These are phyloP conservation scores for Peronospora destructor DNA, from an alignment of 352 stramenopile genomes.

Conservation along the genomic window DNA sequence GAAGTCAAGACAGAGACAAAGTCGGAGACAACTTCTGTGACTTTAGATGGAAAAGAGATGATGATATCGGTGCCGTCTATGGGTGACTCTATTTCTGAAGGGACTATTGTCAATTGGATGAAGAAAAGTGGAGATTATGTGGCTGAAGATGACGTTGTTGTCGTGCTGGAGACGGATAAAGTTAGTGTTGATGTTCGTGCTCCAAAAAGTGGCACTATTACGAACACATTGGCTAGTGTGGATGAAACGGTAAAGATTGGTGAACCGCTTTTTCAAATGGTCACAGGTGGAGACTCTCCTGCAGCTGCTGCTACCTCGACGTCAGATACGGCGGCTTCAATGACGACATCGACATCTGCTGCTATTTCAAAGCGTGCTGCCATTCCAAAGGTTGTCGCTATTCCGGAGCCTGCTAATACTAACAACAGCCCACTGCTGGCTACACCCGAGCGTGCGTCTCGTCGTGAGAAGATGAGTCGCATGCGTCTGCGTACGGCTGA, in stretches of 20 bases:
- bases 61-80: slow-evolving; percentile 81
- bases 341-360: slow-evolving; percentile 14
- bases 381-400: slow-evolving; percentile 14
- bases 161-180: slow-evolving; percentile 98
- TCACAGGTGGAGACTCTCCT: slow-evolving; percentile 59
- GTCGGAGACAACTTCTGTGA: neutral
- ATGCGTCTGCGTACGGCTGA: slow-evolving; percentile 96
- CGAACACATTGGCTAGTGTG: slow-evolving; percentile 83
- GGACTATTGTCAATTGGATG: slow-evolving; percentile 94
- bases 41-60: slow-evolving; percentile 27
- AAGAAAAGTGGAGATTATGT: slow-evolving; percentile 91
- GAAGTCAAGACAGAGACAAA: slow-evolving; percentile 15
- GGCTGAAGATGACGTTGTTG: slow-evolving; percentile 92
- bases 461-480: slow-evolving; percentile 97
- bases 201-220: slow-evolving; percentile 80
- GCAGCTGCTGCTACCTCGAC: slow-evolving; percentile 23
- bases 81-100: slow-evolving; percentile 96
- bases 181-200: slow-evolving; percentile 87
- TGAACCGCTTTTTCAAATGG: slow-evolving; percentile 87
- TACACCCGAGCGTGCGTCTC: slow-evolving; percentile 41
- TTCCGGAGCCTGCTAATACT: slow-evolving; percentile 16
- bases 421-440: slow-evolving; percentile 45
- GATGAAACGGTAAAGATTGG: slow-evolving; percentile 95
- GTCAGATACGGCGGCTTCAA: slow-evolving; percentile 9
- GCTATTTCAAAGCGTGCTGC: slow-evolving; percentile 18